A percentile compares a stretch with the other conserved stretches of the same genome.
These are phyloP conservation scores for Mortierella antarctica DNA, from an alignment of 192 early-diverging fungal genomes.

Conservation along the genomic window DNA sequence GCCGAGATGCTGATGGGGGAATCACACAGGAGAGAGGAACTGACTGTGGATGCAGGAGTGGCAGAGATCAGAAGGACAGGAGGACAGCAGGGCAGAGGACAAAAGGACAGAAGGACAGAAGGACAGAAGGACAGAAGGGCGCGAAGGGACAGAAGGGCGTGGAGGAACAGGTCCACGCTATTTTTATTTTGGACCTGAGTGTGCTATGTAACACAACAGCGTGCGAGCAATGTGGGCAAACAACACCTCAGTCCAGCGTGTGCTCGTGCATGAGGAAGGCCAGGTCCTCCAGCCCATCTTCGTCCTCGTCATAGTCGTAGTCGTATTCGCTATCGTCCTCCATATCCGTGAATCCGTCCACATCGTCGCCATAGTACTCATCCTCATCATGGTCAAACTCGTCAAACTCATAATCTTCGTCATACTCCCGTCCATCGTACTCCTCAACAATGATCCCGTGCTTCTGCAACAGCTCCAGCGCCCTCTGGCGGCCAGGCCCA, in stretches of 20 bases:
- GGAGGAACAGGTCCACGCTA: not conserved
- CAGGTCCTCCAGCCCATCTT: not conserved
- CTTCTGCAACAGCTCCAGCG: not conserved
- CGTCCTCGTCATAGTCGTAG: constrained; percentile 2
- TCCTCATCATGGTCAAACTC: not conserved
- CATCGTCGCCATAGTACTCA: not conserved
- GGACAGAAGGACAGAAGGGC: not conserved
- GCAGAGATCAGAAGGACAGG: not conserved
- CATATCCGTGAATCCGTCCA: not conserved
- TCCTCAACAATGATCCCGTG: not conserved
- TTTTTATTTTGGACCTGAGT: not conserved
- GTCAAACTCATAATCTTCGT: constrained; percentile 4
- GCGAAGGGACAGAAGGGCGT: not conserved
- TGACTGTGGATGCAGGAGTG: not conserved
- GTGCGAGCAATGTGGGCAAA: not conserved
- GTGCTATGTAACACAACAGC: not conserved
- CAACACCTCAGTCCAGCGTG: not conserved
- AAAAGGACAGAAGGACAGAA: not conserved
- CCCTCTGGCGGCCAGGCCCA: not conserved
- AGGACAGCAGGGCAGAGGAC: not conserved
- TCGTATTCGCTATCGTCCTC: not conserved
- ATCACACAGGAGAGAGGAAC: not conserved
- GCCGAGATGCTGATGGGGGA: no score
- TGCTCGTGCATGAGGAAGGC: not conserved
- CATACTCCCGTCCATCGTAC: not conserved